phyloP scores from a whole-genome alignment of 345 rosid species.

The Garcia nutans region DNA sequence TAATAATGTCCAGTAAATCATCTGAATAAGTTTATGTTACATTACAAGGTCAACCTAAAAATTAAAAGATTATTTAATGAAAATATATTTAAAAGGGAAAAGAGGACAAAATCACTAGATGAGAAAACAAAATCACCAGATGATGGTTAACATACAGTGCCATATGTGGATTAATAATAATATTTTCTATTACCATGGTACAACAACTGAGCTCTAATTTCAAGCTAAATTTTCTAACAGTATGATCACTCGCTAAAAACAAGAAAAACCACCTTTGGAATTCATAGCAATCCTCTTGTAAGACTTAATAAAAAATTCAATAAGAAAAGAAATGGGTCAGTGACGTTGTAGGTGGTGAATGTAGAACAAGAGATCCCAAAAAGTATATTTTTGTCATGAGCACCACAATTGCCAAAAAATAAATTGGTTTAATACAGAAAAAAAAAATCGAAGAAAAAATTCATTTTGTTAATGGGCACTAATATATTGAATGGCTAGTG shows the following conservation, averaged over 20 bases:
- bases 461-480: not conserved
- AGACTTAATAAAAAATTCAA: not conserved
- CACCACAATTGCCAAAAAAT: not conserved
- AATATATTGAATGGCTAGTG: too few species aligned
- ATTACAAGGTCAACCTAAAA: not conserved
- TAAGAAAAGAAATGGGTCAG: not conserved
- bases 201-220: too few species aligned
- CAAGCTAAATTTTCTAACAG: not conserved
- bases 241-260: not conserved
- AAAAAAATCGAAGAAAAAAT: not conserved
- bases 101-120: not conserved
- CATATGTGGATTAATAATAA: not conserved
- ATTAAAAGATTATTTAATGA: not conserved
- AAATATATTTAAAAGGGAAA: not conserved
- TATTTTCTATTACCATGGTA: too few species aligned
- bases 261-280: not conserved
- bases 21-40: not conserved
- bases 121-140: not conserved
- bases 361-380: not conserved
- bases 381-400: not conserved
- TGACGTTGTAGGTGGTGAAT: not conserved
- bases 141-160: not conserved
- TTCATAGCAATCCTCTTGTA: not conserved
- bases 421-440: not conserved
- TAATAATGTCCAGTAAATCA: constrained; percentile 28